phyloP scores from a whole-genome alignment of 768 basidiomycete genomes.

The Boletus reticulatus region DNA sequence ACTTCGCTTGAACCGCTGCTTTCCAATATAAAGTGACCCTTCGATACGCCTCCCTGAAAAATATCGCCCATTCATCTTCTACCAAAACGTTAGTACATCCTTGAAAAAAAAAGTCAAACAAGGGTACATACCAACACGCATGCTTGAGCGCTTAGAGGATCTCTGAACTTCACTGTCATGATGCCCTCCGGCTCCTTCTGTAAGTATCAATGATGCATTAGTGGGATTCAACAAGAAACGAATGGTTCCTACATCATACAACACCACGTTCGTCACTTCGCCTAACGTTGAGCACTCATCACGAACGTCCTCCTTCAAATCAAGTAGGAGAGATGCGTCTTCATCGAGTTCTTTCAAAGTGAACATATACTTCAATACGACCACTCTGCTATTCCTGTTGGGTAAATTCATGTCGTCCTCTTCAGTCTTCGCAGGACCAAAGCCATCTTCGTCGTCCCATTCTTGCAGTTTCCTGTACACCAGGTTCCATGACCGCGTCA shows the following conservation, averaged over 20 bases:
- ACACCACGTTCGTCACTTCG: slow-evolving; percentile 91
- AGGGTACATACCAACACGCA: slow-evolving; percentile 63
- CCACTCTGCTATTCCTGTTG: slow-evolving; percentile 70
- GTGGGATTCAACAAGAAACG: background rate
- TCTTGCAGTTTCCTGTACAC: slow-evolving; percentile 77
- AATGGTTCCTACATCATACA: slow-evolving; percentile 80
- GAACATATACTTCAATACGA: slow-evolving; percentile 96
- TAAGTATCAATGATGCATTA: slow-evolving; percentile 3
- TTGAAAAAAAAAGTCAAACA: no score
- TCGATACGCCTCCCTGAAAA: slow-evolving; percentile 83
- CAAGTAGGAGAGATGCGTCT: slow-evolving; percentile 81
- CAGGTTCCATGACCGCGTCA: background rate
- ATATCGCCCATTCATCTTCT: slow-evolving; percentile 96
- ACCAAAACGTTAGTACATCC: background rate
- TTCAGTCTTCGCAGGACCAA: slow-evolving; percentile 66
- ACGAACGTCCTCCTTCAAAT: slow-evolving; percentile 94
- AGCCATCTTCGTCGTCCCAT: slow-evolving; percentile 94
- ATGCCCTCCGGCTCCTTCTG: slow-evolving; percentile 92
- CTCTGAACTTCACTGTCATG: slow-evolving; percentile 96
- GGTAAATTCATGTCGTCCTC: slow-evolving; percentile 45
- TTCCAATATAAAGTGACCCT: slow-evolving; percentile 79
- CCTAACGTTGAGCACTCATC: slow-evolving; percentile 90
- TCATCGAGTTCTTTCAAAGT: slow-evolving; percentile 80
- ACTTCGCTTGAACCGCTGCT: slow-evolving; percentile 76
- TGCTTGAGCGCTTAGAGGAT: slow-evolving; percentile 88